Evolutionary conservation across 1,284 basidiomycete species (phyloP).

Genomic region (Sanghuangporus sanghuang): DNA sequence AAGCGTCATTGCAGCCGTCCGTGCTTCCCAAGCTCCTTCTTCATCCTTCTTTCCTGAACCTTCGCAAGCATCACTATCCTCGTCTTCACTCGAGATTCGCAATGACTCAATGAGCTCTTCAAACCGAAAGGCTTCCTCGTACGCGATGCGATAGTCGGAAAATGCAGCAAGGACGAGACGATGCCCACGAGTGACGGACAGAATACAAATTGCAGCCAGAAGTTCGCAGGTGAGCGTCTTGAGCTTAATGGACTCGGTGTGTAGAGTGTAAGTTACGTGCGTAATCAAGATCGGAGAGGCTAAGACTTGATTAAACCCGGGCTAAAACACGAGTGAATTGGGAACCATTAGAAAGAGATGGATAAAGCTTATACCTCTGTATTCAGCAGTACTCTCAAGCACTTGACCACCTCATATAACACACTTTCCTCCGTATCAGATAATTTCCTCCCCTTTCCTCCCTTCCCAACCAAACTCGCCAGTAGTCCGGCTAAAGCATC

Average conservation of each 20-base stretch:
- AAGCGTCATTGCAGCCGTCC: constrained; percentile 71
- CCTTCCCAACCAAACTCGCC: constrained; percentile 54
- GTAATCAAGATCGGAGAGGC: constrained; percentile 63
- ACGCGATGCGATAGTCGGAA: constrained; percentile 72
- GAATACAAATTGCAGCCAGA: constrained; percentile 77
- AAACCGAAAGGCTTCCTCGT: constrained; percentile 76
- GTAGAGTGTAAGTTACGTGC: constrained; percentile 69
- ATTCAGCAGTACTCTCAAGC: constrained; percentile 78
- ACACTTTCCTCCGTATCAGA: constrained; percentile 65
- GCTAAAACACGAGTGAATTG: constrained; percentile 33
- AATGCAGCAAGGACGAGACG: constrained; percentile 71
- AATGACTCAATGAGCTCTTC: constrained; percentile 68
- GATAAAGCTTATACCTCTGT: constrained; percentile 58
- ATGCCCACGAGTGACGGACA: constrained; percentile 70
- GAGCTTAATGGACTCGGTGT: constrained; percentile 64
- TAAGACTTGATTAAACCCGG: constrained; percentile 70
- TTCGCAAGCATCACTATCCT: constrained; percentile 31
- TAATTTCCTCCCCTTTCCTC: constrained; percentile 51
- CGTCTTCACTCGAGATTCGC: constrained; percentile 43
- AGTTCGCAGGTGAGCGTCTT: constrained; percentile 73
- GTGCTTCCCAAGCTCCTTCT: constrained; percentile 77
- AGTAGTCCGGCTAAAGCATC: constrained; percentile 56
- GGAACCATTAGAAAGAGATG: background rate
- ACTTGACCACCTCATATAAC: constrained; percentile 72
- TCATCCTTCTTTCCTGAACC: constrained; percentile 39